Percentiles rank a stretch among this genome's conserved stretches.
Evolutionary conservation across 2,329 filamentous ascomycete species (phyloP).

Genomic region (Didymosphaeria variabile): DNA sequence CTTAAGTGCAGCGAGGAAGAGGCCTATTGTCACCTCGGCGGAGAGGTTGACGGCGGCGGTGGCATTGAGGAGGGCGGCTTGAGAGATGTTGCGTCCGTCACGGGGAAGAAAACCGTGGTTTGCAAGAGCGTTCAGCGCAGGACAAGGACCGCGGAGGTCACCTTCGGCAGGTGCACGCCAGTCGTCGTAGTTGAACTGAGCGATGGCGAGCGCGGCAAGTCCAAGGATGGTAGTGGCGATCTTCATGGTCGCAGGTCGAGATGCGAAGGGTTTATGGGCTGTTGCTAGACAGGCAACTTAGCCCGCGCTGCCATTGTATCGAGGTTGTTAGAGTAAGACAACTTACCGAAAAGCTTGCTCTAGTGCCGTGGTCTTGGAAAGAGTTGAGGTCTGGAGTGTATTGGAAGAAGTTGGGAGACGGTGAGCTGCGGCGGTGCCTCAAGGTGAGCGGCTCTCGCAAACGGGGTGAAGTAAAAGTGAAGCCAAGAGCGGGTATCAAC

Average conservation of each 20-base stretch:
- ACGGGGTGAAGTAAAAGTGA: no score
- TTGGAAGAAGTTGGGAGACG: no score
- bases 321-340: neutral
- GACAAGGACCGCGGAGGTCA: slow-evolving; percentile 39
- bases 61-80: slow-evolving; percentile 27
- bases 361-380: neutral
- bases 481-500: neutral
- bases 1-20: slow-evolving; percentile 9
- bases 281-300: neutral
- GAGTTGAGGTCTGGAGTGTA: neutral
- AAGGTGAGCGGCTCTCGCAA: no score
- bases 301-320: neutral
- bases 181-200: slow-evolving; percentile 12
- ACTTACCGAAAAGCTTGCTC: neutral
- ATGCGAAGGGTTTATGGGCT: neutral
- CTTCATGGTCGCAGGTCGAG: slow-evolving; percentile 6
- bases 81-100: slow-evolving; percentile 36
- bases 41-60: slow-evolving; percentile 6
- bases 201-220: slow-evolving; percentile 2
- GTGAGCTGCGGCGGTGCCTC: no score
- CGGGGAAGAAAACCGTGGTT: slow-evolving; percentile 45
- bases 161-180: slow-evolving; percentile 15
- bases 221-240: neutral
- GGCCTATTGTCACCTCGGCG: slow-evolving; percentile 1
- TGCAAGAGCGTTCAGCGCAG: slow-evolving; percentile 41